These are phyloP conservation scores for Diplosphaera chodatii DNA, from an alignment of 139 green algal species.

Conservation along the genomic window DNA sequence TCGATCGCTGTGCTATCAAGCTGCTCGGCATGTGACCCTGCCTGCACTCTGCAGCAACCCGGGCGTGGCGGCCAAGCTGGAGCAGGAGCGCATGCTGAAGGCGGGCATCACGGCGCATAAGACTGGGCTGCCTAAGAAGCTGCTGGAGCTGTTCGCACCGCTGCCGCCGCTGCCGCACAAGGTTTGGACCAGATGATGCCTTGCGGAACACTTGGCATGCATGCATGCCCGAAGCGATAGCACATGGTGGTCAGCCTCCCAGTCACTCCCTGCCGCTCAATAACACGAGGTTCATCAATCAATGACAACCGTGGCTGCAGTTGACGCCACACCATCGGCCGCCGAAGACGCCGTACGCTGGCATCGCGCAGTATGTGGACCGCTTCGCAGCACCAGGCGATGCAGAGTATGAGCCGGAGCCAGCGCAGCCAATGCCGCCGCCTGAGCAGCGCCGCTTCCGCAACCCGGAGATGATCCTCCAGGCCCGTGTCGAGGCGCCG, in stretches of 20 bases:
- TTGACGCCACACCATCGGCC: slow-evolving; percentile 9
- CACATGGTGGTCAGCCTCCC: too few species aligned
- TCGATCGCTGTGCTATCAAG: too few species aligned
- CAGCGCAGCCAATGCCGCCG: slow-evolving; percentile 12
- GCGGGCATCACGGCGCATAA: slow-evolving; percentile 50
- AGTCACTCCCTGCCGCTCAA: too few species aligned
- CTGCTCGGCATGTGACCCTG: too few species aligned
- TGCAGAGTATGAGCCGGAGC: slow-evolving; percentile 64
- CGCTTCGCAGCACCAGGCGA: slow-evolving; percentile 66
- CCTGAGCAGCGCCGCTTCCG: slow-evolving; percentile 18
- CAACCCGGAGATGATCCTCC: slow-evolving; percentile 65
- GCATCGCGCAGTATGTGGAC: slow-evolving; percentile 51
- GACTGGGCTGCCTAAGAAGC: slow-evolving; percentile 63
- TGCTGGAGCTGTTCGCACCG: slow-evolving; percentile 70
- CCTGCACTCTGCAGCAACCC: slow-evolving; percentile 24
- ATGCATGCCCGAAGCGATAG: too few species aligned
- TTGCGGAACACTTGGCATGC: too few species aligned
- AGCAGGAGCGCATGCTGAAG: slow-evolving; percentile 27
- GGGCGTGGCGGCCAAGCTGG: slow-evolving; percentile 14
- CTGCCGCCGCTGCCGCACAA: slow-evolving; percentile 20
- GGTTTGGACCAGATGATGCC: too few species aligned
- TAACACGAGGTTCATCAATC: too few species aligned
- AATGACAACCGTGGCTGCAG: too few species aligned
- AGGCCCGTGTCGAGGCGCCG: slow-evolving; percentile 64
- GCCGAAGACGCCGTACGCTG: slow-evolving; percentile 39